Evolutionary conservation across 2,329 filamentous ascomycete genomes (phyloP), one percentile per base, ranked within the genome.

Genomic region (Aureobasidium sp.): DNA sequence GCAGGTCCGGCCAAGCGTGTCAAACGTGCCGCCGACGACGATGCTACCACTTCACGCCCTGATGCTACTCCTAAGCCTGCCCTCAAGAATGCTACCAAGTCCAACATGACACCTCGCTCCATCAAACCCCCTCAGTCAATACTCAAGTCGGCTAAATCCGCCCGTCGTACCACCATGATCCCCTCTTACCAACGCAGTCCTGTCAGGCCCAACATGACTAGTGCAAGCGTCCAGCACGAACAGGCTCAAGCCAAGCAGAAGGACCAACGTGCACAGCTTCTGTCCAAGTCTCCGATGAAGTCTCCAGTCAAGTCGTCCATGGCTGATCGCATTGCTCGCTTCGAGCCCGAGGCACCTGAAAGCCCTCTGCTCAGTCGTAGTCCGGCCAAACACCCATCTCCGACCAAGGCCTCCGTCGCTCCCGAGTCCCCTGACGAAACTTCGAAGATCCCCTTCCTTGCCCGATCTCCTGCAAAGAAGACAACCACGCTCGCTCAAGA

Each of bases 41-140:
- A 94, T 73, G 81, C 84, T 17, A 88, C 89, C 10, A 82, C 82
- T 36, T 78, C 80, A 52, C 85, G 88, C 46, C 86, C 87, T 8
- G 85, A 66, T 10, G 68, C 64, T 10, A 55, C 53, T 1, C 55
- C 85, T 15, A 78, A 79, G 32, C 79, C 82, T 63, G 76, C 65
- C 41, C 61, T 66, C 32, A 60, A 60, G 57, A 51, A 34, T n/a
- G 29, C 46, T 12, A 34, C 41, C 13, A 59, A 59, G 23, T 20
- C 55, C 2, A 34, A 37, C 9, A 48, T 39, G 20, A 59, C 55
- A 12, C 55, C 55, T 0, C 55, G 55, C 44, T 32, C 55, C 9
- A 15, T 47, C 32, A 59, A 59, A 10, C 55, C 55, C 39, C 55
- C 81, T 51, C 75, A 80, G 67, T 57, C 53, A 1, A 46, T 46